phyloP scores from a whole-genome alignment of 2,329 filamentous ascomycete genomes.

The Ophiostoma sp. region DNA sequence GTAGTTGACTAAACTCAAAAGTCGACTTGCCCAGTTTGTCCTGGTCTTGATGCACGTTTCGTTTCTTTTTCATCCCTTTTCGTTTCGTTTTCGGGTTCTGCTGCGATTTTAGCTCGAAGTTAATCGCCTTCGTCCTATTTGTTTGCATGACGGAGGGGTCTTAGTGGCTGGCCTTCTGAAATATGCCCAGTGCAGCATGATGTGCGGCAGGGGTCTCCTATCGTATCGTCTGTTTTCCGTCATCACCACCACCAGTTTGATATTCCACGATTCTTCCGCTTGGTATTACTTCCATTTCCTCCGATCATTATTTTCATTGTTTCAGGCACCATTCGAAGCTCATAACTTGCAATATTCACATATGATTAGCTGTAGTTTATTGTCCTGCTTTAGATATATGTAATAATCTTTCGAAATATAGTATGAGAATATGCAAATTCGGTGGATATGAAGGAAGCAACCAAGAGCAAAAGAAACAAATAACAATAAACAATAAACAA shows the following conservation, averaged over 20 bases:
- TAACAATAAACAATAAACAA: not conserved
- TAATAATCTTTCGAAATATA: too few species aligned
- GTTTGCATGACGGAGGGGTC: not conserved
- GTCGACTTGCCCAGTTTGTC: not conserved
- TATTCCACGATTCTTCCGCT: too few species aligned
- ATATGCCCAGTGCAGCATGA: not conserved
- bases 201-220: conserved; percentile 9
- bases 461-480: too few species aligned
- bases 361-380: too few species aligned
- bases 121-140: not conserved
- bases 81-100: not conserved
- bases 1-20: not conserved
- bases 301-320: too few species aligned
- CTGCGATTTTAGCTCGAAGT: too few species aligned
- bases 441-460: too few species aligned
- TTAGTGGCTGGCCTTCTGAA: not conserved
- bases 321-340: too few species aligned
- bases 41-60: not conserved
- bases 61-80: not conserved
- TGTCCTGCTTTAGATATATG: too few species aligned
- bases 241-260: not conserved
- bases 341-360: too few species aligned
- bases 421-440: too few species aligned
- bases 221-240: not conserved
- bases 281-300: too few species aligned